Conservation (phyloP, 1,139 yeast species). For the Lizanozyma gosingica region DNA sequence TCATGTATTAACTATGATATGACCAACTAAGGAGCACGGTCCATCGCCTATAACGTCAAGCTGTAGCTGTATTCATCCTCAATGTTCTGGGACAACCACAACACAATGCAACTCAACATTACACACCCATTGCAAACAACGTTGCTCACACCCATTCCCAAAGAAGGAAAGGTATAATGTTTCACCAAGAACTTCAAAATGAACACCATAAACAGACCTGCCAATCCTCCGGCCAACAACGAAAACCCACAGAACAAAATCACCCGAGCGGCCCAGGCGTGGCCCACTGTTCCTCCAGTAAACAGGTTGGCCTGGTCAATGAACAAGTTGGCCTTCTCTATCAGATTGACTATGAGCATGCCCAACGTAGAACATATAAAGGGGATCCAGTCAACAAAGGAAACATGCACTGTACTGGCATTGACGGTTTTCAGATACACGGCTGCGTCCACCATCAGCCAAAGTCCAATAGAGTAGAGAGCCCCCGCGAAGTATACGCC, state of each 20-base stretch:
- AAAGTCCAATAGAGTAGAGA: constrained; percentile 78
- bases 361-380: constrained; percentile 82
- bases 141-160: constrained; percentile 91
- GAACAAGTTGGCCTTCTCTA: constrained; percentile 74
- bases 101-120: constrained; percentile 76
- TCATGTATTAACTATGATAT: too few relatives aligned
- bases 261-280: constrained; percentile 92
- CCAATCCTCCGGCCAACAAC: constrained; percentile 85
- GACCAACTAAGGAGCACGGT: too few relatives aligned
- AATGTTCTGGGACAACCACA: constrained; percentile 91
- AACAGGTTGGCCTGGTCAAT: constrained; percentile 47
- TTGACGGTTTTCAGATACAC: constrained; percentile 77
- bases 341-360: constrained; percentile 84
- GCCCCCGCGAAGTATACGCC: constrained; percentile 76
- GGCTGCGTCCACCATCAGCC: constrained; percentile 85
- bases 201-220: constrained; percentile 84
- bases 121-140: constrained; percentile 72
- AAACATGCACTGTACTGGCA: constrained; percentile 79
- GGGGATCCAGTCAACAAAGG: constrained; percentile 94
- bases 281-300: constrained; percentile 36
- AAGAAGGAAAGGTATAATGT: constrained; percentile 73
- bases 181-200: constrained; percentile 77
- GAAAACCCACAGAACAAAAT: constrained; percentile 88
- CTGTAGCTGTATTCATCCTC: constrained; percentile 95
- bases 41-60: constrained; percentile 73